Conservation (phyloP, 768 basidiomycete genomes). For the Tephrocybe sp. region DNA sequence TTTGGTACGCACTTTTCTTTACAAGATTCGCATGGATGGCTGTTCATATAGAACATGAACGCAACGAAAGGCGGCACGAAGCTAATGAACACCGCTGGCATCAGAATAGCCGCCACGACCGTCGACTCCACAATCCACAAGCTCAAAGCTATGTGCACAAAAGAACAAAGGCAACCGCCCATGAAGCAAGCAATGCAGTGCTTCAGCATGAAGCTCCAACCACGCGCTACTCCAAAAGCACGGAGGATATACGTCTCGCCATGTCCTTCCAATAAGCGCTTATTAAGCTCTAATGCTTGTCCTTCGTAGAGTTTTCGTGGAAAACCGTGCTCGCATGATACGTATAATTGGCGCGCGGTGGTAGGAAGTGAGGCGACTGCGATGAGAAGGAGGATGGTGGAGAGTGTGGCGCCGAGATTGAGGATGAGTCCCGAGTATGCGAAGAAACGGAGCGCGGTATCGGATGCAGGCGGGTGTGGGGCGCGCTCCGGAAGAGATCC, state of each 20-base stretch:
- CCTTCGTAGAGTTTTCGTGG: constrained; percentile 16
- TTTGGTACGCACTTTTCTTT: constrained; percentile 10
- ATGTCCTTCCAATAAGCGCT: constrained; percentile 14
- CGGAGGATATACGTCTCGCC: constrained; percentile 21
- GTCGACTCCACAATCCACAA: constrained; percentile 16
- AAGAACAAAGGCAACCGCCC: constrained; percentile 16
- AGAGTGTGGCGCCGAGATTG: constrained; percentile 21
- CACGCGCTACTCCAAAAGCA: constrained; percentile 20
- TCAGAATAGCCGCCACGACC: constrained; percentile 15
- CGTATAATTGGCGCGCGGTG: constrained; percentile 20
- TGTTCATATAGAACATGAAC: constrained; percentile 19
- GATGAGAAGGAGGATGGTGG: constrained; percentile 22
- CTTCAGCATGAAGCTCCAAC: constrained; percentile 17
- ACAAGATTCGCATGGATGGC: constrained; percentile 14
- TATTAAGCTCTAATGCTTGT: constrained; percentile 15
- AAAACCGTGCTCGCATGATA: constrained; percentile 17
- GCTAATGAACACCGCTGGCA: constrained; percentile 14
- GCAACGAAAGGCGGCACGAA: constrained; percentile 15
- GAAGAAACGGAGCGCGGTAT: constrained; percentile 18
- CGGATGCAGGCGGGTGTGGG: constrained; percentile 1
- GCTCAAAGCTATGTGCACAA: constrained; percentile 12
- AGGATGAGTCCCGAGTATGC: constrained; percentile 20
- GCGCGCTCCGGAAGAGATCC: constrained; percentile 8
- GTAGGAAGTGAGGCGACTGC: constrained; percentile 21
- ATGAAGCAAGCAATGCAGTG: constrained; percentile 19